A percentile compares a stretch with the other conserved stretches of the same genome.
Conservation (phyloP, 192 early-diverging fungal species). For the Backusella westeae region DNA sequence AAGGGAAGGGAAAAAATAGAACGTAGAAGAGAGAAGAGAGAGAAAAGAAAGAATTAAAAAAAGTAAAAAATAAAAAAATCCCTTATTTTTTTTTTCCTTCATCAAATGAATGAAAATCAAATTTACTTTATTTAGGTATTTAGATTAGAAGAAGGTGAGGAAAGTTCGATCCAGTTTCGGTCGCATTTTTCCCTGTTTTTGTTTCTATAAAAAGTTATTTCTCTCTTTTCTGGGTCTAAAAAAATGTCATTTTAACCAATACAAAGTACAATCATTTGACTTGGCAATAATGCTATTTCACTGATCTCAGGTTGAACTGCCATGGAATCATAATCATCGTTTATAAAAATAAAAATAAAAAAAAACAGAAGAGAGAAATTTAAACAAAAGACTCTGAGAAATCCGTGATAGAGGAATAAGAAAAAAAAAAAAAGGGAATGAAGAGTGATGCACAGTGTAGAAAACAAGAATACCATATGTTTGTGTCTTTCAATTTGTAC, state of each 20-base stretch:
- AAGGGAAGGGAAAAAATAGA: neutral
- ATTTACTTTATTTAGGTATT: constrained; percentile 18
- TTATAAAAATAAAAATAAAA: neutral
- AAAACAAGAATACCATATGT: neutral
- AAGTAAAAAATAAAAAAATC: neutral
- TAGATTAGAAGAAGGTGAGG: constrained; percentile 5
- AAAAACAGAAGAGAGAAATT: neutral
- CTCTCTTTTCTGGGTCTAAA: neutral
- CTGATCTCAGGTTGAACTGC: neutral
- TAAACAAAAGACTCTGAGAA: neutral
- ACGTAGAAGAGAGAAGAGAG: neutral
- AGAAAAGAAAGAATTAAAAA: neutral
- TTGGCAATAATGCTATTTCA: neutral
- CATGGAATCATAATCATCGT: neutral
- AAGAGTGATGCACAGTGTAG: no score
- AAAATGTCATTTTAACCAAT: neutral
- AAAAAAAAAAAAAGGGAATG: no score
- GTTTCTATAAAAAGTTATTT: neutral
- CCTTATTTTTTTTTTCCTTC: neutral
- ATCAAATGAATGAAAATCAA: neutral
- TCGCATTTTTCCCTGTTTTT: constrained; percentile 1
- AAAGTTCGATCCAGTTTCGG: constrained; percentile 5
- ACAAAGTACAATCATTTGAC: neutral
- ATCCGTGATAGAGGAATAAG: neutral
- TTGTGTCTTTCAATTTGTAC: neutral